Conservation (phyloP, 345 rosid genomes). For the Turritis glabra region DNA sequence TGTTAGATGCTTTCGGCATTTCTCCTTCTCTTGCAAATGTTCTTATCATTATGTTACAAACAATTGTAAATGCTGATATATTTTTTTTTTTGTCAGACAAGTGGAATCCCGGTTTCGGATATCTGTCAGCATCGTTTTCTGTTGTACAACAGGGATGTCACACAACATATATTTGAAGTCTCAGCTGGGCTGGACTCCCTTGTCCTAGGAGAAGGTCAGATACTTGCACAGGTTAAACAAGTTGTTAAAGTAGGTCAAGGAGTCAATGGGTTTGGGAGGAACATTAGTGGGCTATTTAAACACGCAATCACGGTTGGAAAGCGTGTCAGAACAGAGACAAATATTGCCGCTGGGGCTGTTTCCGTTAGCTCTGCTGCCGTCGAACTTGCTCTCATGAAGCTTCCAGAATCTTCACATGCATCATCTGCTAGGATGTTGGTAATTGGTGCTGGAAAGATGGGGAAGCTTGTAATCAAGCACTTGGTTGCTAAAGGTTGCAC, state of each 20-base stretch:
- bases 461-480: conserved; percentile 80
- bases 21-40: neutral
- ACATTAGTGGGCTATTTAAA: conserved; percentile 68
- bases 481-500: conserved; percentile 76
- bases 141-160: conserved; percentile 79
- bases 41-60: neutral
- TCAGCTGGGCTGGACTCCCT: conserved; percentile 93
- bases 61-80: neutral
- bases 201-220: conserved; percentile 81
- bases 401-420: conserved; percentile 48
- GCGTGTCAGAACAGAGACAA: conserved; percentile 72
- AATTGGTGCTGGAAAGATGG: conserved; percentile 83
- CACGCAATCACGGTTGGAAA: conserved; percentile 73
- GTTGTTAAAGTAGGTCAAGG: conserved; percentile 72
- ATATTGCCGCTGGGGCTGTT: conserved; percentile 73
- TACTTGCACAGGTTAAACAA: conserved; percentile 80
- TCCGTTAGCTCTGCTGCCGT: conserved; percentile 87
- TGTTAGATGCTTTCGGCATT: too few relatives aligned
- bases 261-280: conserved; percentile 71
- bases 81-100: conserved; percentile 50
- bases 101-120: conserved; percentile 70
- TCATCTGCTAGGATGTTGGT: conserved; percentile 60
- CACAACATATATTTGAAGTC: conserved; percentile 90
- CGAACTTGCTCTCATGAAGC: conserved; percentile 68
- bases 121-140: conserved; percentile 77